Conservation (phyloP, 2,329 filamentous ascomycete genomes). For the Phaeosphaeriaceae sp. region DNA sequence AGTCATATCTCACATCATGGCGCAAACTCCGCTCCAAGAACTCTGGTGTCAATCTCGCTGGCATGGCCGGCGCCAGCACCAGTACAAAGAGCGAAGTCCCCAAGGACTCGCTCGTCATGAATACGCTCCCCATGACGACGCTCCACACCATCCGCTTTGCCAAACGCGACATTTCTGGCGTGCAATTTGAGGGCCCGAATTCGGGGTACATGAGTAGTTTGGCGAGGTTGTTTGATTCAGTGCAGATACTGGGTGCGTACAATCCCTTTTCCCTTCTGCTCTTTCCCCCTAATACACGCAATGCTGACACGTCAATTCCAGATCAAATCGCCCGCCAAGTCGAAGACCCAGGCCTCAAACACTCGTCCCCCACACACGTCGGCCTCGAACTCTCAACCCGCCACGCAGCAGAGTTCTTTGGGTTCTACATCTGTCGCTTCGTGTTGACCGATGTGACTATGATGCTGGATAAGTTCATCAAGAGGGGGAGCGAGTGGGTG, state of each 20-base stretch:
- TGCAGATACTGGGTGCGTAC: conserved; percentile 84
- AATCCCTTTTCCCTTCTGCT: background rate
- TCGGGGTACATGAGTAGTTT: conserved; percentile 90
- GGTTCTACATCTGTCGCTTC: conserved; percentile 94
- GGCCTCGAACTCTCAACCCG: conserved; percentile 91
- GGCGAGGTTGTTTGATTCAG: conserved; percentile 90
- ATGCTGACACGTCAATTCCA: conserved; percentile 47
- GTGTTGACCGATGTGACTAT: conserved; percentile 84
- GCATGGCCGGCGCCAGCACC: conserved; percentile 51
- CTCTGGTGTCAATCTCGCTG: conserved; percentile 64
- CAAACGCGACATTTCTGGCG: conserved; percentile 73
- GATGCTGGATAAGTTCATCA: conserved; percentile 95
- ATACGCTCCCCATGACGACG: conserved; percentile 69
- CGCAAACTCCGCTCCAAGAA: conserved; percentile 89
- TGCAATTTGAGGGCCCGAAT: conserved; percentile 83
- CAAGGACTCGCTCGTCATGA: conserved; percentile 67
- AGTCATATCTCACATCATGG: conserved; percentile 86
- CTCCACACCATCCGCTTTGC: conserved; percentile 77
- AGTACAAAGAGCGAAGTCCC: conserved; percentile 44
- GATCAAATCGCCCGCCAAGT: conserved; percentile 97
- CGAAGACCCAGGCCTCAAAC: conserved; percentile 89
- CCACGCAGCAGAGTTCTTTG: conserved; percentile 96
- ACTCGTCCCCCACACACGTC: conserved; percentile 92
- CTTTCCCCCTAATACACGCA: background rate
- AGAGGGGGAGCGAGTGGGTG: conserved; percentile 96